Conservation (phyloP, 2,329 filamentous ascomycete species). For the Cladosporium sp. region DNA sequence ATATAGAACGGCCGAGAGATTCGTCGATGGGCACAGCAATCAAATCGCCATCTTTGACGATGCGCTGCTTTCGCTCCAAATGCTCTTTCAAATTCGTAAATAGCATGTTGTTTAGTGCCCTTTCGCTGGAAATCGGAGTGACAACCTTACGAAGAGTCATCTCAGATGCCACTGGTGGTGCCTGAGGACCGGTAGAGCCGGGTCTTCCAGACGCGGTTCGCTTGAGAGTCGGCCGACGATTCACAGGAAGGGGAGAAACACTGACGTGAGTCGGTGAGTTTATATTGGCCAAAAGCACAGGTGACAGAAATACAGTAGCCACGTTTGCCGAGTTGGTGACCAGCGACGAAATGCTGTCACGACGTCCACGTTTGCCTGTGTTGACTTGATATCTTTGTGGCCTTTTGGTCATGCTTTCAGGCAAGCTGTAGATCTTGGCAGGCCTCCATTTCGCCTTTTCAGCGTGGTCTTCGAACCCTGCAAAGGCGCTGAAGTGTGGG, state of each 20-base stretch:
- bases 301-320: conserved; percentile 69
- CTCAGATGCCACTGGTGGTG: conserved; percentile 63
- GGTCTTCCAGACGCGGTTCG: conserved; percentile 27
- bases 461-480: conserved; percentile 60
- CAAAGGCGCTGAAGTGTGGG: conserved; percentile 63
- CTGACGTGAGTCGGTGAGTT: conserved; percentile 73
- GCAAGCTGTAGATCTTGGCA: conserved; percentile 81
- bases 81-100: conserved; percentile 83
- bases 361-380: conserved; percentile 39
- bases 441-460: conserved; percentile 69
- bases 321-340: conserved; percentile 49
- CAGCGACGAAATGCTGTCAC: conserved; percentile 52
- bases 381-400: conserved; percentile 52
- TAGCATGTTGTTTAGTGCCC: conserved; percentile 76
- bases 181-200: conserved; percentile 37
- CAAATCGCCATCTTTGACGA: conserved; percentile 81
- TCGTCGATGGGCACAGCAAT: conserved; percentile 88
- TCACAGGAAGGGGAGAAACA: conserved; percentile 58
- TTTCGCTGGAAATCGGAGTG: conserved; percentile 81
- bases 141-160: conserved; percentile 85
- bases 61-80: conserved; percentile 75
- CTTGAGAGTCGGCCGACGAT: conserved; percentile 38
- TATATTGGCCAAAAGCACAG: conserved; percentile 80
- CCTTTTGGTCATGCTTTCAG: conserved; percentile 61
- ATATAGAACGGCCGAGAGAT: conserved; percentile 73